These are phyloP conservation scores for Teratosphaeria gauchensis DNA, from an alignment of 2,329 filamentous ascomycete species.

Conservation along the genomic window DNA sequence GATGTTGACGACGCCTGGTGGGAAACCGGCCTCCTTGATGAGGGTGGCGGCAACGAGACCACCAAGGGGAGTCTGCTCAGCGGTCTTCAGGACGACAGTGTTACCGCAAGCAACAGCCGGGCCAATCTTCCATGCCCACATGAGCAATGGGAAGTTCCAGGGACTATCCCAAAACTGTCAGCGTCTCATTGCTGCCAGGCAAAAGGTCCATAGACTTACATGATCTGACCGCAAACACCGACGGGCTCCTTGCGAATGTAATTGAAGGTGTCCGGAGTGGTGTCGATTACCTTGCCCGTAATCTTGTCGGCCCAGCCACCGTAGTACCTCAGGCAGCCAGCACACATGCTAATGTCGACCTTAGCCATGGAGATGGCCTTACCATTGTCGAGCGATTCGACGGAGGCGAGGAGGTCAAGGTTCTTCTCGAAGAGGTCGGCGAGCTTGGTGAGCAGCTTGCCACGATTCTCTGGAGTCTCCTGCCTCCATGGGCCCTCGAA, in stretches of 20 bases:
- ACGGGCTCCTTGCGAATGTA: conserved; percentile 73
- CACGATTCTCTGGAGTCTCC: conserved; percentile 60
- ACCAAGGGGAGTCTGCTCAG: conserved; percentile 66
- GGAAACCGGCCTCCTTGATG: conserved; percentile 69
- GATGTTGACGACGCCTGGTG: conserved; percentile 59
- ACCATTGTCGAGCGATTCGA: conserved; percentile 83
- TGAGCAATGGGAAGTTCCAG: conserved; percentile 68
- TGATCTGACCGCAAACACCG: conserved; percentile 65
- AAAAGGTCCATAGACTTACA: conserved; percentile 25
- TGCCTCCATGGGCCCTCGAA: conserved; percentile 64
- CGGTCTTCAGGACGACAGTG: conserved; percentile 63
- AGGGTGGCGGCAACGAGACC: conserved; percentile 55
- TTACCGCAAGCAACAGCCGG: conserved; percentile 65
- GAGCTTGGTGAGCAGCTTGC: conserved; percentile 62
- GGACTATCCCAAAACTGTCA: conserved; percentile 40
- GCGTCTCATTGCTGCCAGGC: conserved; percentile 34
- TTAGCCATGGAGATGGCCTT: conserved; percentile 70
- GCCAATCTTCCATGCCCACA: conserved; percentile 75
- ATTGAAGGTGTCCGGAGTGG: conserved; percentile 67
- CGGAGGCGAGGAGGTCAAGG: conserved; percentile 61
- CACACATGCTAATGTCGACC: conserved; percentile 60
- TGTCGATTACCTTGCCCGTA: conserved; percentile 76
- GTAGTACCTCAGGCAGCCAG: conserved; percentile 72
- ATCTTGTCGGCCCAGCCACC: conserved; percentile 91
- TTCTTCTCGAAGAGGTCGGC: conserved; percentile 75